Conservation (phyloP, 169 alveolate genomes). For the Plasmodium knowlesi region DNA sequence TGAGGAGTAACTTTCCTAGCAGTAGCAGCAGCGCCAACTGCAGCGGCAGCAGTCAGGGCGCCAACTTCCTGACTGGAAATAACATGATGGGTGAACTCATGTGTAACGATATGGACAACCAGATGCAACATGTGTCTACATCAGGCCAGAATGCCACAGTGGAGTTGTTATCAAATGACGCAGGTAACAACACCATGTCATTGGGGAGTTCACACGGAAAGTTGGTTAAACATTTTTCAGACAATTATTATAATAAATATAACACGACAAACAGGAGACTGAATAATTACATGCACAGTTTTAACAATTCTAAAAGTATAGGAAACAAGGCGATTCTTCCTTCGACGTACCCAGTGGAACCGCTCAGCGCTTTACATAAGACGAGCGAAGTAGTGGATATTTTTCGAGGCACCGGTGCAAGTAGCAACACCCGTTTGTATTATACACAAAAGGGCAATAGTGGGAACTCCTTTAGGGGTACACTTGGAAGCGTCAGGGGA, state of each 20-base stretch:
- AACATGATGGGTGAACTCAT: background rate
- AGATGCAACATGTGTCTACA: background rate
- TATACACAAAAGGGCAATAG: background rate
- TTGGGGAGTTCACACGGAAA: slow-evolving; percentile 14
- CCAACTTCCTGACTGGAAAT: slow-evolving; percentile 8
- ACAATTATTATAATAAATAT: background rate
- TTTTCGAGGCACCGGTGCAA: background rate
- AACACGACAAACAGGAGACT: background rate
- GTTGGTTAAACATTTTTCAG: slow-evolving; percentile 13
- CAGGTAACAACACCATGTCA: slow-evolving; percentile 24
- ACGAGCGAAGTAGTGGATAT: background rate
- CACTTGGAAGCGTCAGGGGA: background rate
- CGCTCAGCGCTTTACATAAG: background rate
- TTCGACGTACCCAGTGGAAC: background rate
- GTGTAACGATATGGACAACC: slow-evolving; percentile 3
- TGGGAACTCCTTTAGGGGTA: background rate
- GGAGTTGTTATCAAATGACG: background rate
- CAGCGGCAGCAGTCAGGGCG: slow-evolving; percentile 11
- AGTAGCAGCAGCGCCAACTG: background rate
- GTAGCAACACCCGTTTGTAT: background rate
- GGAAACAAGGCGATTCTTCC: background rate
- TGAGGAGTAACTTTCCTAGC: slow-evolving; percentile 13
- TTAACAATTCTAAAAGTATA: background rate
- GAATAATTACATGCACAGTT: background rate
- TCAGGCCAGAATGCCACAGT: slow-evolving; percentile 3